Base-by-base conservation (phyloP, 106 monocot species). In the Dioscorea alata region DNA sequence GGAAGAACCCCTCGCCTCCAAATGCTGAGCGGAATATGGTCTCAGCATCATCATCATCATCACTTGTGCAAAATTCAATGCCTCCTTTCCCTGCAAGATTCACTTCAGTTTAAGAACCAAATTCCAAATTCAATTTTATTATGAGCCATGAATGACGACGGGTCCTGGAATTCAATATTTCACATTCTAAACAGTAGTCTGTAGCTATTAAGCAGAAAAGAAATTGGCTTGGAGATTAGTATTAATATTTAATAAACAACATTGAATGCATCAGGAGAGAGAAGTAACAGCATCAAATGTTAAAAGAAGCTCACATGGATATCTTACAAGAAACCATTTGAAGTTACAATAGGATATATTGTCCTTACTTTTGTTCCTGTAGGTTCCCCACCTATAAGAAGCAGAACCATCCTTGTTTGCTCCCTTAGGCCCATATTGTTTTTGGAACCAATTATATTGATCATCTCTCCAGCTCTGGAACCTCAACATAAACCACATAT, bases 381-480 rank as follows among this genome's bases (percentile, higher is more conserved):
- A 72, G 42, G 51, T 81, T 69, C 56, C 75, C 66, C 54, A 71
- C 18, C 59, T 68, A 31, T 76, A 75, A 23, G 66, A 71, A 69
- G 32, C 18, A 69, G 72, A 83, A 76, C 78, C 80, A 64, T 81
- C 71, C 57, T 69, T 66, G 32, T 64, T 88, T 33, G 78, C 33
- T 69, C 68, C 78, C 60, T 62, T 92, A n/a, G 75, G 65, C 85
- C 88, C 85, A 69, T 74, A 74, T 70, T 78, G 83, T 54, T 65
- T 73, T 76, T 78, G 78, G 70, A 86, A 86, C 92, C 92, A 93
- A 69, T 68, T 34, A 35, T 78, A 65, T 53, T 71, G 73, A 63
- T 88, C 85, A 64, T 74, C 74, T 69, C 71, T 69, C 92, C 92
- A 92, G 60, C 85, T 92, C 92, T 92, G 85, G 73, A 70, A 70